Percentiles rank a stretch among this genome's conserved stretches.
These are phyloP conservation scores for Cochlearia excelsa DNA, from an alignment of 345 rosid species.

Conservation along the genomic window DNA sequence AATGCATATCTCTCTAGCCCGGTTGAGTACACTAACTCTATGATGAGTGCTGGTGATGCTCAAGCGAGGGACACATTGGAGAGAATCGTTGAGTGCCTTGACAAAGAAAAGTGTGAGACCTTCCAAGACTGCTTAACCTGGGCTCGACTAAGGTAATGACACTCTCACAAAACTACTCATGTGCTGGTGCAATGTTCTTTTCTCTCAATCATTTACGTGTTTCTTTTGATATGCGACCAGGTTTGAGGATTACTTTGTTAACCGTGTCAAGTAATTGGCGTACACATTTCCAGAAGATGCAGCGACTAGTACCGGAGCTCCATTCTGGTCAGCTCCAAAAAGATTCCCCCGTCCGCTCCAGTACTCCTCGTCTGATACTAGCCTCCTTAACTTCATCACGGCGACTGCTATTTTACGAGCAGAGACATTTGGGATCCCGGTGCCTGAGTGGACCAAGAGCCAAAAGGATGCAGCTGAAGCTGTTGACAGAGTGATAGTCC, in stretches of 20 bases:
- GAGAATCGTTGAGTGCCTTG: slow-evolving; percentile 86
- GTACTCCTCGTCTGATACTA: slow-evolving; percentile 61
- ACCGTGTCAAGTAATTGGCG: slow-evolving; percentile 75
- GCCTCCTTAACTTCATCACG: slow-evolving; percentile 68
- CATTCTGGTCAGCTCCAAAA: slow-evolving; percentile 84
- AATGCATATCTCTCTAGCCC: slow-evolving; percentile 85
- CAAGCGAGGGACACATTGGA: slow-evolving; percentile 93
- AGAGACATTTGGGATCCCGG: slow-evolving; percentile 71
- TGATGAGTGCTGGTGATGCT: slow-evolving; percentile 89
- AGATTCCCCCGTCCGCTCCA: slow-evolving; percentile 62
- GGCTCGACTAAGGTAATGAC: slow-evolving; percentile 80
- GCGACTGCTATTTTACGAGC: slow-evolving; percentile 78
- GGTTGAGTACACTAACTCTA: slow-evolving; percentile 60
- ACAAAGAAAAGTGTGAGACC: slow-evolving; percentile 72
- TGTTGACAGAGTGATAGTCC: slow-evolving; percentile 56
- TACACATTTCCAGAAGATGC: slow-evolving; percentile 92
- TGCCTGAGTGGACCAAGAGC: slow-evolving; percentile 71
- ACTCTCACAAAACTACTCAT: not conserved
- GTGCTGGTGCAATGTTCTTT: no score
- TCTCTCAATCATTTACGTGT: not conserved
- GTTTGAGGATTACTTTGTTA: slow-evolving; percentile 84
- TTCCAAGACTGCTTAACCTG: slow-evolving; percentile 93
- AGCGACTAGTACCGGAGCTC: slow-evolving; percentile 59
- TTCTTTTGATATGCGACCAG: slow-evolving; percentile 37
- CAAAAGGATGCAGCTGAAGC: slow-evolving; percentile 53